Base-by-base conservation (phyloP, 1,284 basidiomycete genomes). In the Sparassis latifolia region DNA sequence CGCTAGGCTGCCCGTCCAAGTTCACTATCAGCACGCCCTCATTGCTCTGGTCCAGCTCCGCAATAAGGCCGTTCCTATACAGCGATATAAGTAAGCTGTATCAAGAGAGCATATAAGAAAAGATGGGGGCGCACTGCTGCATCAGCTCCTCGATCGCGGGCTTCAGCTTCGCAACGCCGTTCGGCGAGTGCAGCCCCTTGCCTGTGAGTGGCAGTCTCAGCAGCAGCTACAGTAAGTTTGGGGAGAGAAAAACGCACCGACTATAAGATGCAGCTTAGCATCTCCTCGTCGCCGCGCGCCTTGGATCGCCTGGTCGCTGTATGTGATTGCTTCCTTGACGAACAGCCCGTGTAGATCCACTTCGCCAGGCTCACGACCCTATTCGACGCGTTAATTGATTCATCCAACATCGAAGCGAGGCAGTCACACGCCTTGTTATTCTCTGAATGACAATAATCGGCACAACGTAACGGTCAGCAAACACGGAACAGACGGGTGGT, bases 291-390 rank as follows among this genome's bases (percentile, higher is more conserved):
- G 66, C 56, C 86, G 86, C 3, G 85, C 91, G 42, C 82, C 71
- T 56, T 80, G 69, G 30, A 96, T 80, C 7, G 86, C 84, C 42
- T 71, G 62, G 53, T 94, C 90, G 1, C 80, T 83, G 50, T 76
- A 76, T 43, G 76, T 72, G 45, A 93, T 80, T n/a, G 92, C 89
- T 68, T 99, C 96, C 61, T 93, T 92, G 46, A 96, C 93, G 66
- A 92, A 97, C 5, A 99, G 72, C 1, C 92, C 93, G 63, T 96
- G 92, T 40, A 99, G 73, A 67, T 99, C 90, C 44, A 97, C 74
- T 62, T 92, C 89, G 2, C 84, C 88, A 1, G 76, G 76, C 47
- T 79, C 68, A 51, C 84, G 84, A 52, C 87, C 80, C 84, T 87
- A 58, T 30, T 55, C 42, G 32, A 33, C 54, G 5, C 6, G 28